These are phyloP conservation scores for Cyanidioschyzon merolae DNA, from an alignment of 23 red algal species.

Conservation along the genomic window DNA sequence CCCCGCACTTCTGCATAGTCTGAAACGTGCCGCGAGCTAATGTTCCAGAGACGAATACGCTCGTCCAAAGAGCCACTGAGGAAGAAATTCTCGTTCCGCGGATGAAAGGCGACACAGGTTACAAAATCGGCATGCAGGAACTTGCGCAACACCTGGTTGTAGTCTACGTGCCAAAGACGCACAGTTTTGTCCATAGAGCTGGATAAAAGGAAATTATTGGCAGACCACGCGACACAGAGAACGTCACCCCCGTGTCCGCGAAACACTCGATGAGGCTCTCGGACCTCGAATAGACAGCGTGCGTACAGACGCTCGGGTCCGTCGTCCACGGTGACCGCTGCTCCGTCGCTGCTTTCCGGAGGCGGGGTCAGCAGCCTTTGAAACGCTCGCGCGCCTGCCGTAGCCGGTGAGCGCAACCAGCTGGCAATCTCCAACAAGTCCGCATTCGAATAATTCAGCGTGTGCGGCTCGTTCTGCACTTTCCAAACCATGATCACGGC, in stretches of 20 bases:
- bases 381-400: conserved; percentile 8
- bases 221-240: conserved; percentile 46
- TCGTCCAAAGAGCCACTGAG: conserved; percentile 60
- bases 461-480: conserved; percentile 8
- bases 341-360: not conserved
- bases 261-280: conserved; percentile 30
- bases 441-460: conserved; percentile 15
- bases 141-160: conserved; percentile 44
- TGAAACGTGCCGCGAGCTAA: conserved; percentile 40
- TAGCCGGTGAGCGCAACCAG: conserved; percentile 12
- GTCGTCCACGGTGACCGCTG: not conserved
- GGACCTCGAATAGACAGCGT: conserved; percentile 13
- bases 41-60: conserved; percentile 59
- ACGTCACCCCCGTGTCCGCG: conserved; percentile 47
- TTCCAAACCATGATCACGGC: conserved; percentile 58
- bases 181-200: conserved; percentile 72
- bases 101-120: conserved; percentile 70
- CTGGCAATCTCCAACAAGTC: not conserved
- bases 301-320: not conserved
- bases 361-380: conserved; percentile 20
- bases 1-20: conserved; percentile 42
- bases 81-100: conserved; percentile 65
- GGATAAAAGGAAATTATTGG: conserved; percentile 71
- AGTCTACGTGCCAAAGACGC: conserved; percentile 73
- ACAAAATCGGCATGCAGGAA: conserved; percentile 69